Evolutionary conservation across 106 monocot species (phyloP).

Genomic region (Acorus calamus): DNA sequence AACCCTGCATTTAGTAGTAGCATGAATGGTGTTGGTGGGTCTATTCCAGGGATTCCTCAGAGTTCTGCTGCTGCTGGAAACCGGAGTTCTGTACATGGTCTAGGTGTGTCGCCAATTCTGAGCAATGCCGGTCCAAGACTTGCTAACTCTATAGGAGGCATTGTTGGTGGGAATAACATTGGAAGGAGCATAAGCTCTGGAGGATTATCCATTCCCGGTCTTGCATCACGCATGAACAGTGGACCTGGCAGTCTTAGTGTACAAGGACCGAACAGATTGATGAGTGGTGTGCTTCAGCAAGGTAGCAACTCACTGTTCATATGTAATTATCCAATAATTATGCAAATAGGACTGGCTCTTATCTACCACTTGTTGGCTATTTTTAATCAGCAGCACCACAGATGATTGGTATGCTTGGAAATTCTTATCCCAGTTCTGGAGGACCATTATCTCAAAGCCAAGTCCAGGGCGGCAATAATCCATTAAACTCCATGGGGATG

Average conservation of each 20-base stretch:
- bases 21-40: conserved; percentile 71
- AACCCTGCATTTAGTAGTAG: conserved; percentile 63
- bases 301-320: conserved; percentile 26
- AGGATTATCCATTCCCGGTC: conserved; percentile 61
- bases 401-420: conserved; percentile 32
- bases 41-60: conserved; percentile 66
- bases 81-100: conserved; percentile 52
- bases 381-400: conserved; percentile 50
- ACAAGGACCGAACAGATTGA: conserved; percentile 72
- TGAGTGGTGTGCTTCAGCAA: conserved; percentile 91
- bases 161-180: conserved; percentile 62
- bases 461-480: too few species aligned
- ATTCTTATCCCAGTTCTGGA: too few species aligned
- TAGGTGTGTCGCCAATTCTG: conserved; percentile 58
- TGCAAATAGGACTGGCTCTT: neutral
- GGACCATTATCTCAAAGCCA: too few species aligned
- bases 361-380: neutral
- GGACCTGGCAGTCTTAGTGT: conserved; percentile 58
- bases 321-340: neutral
- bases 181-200: conserved; percentile 75
- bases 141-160: conserved; percentile 56
- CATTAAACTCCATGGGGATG: too few species aligned
- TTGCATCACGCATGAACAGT: conserved; percentile 65
- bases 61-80: conserved; percentile 45
- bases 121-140: conserved; percentile 68